Conservation (phyloP, 352 stramenopile species). For the Phytophthora tentaculata region DNA sequence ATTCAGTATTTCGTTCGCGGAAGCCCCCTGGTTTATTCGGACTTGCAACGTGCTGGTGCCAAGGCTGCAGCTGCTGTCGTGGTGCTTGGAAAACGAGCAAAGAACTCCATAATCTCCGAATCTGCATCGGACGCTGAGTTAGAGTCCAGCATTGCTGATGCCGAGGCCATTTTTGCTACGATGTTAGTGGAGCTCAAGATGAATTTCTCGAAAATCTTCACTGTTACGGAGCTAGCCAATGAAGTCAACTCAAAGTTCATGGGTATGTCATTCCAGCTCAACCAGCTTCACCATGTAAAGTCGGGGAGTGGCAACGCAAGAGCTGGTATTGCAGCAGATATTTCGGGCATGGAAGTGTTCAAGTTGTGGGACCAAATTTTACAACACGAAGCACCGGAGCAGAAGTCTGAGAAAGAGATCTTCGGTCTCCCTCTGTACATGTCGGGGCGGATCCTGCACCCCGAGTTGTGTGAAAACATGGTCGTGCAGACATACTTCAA, state of each 20-base stretch:
- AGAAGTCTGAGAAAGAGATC: slow-evolving; percentile 79
- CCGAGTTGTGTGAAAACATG: slow-evolving; percentile 88
- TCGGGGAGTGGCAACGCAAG: slow-evolving; percentile 1
- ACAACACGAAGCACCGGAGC: slow-evolving; percentile 57
- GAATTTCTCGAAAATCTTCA: slow-evolving; percentile 86
- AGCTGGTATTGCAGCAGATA: slow-evolving; percentile 16
- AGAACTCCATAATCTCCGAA: slow-evolving; percentile 35
- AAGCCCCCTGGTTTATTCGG: slow-evolving; percentile 77
- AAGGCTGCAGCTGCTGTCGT: slow-evolving; percentile 84
- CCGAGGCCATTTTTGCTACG: slow-evolving; percentile 85
- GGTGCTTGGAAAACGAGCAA: slow-evolving; percentile 77
- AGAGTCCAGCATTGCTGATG: slow-evolving; percentile 78
- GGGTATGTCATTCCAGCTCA: slow-evolving; percentile 74
- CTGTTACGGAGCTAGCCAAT: slow-evolving; percentile 83
- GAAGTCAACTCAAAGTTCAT: slow-evolving; percentile 91
- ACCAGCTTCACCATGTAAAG: slow-evolving; percentile 30
- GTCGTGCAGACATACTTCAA: slow-evolving; percentile 85
- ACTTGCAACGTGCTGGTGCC: slow-evolving; percentile 80
- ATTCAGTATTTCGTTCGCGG: slow-evolving; percentile 81
- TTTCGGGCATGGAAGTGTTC: slow-evolving; percentile 34
- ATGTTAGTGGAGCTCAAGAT: slow-evolving; percentile 91
- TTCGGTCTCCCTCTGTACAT: slow-evolving; percentile 87
- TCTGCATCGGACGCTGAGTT: slow-evolving; percentile 50
- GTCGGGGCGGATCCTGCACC: slow-evolving; percentile 81
- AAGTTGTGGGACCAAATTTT: slow-evolving; percentile 79